Percentiles rank a stretch among this genome's conserved stretches.
Conservation (phyloP, 192 early-diverging fungal species). For the Backusella liffmaniae region DNA sequence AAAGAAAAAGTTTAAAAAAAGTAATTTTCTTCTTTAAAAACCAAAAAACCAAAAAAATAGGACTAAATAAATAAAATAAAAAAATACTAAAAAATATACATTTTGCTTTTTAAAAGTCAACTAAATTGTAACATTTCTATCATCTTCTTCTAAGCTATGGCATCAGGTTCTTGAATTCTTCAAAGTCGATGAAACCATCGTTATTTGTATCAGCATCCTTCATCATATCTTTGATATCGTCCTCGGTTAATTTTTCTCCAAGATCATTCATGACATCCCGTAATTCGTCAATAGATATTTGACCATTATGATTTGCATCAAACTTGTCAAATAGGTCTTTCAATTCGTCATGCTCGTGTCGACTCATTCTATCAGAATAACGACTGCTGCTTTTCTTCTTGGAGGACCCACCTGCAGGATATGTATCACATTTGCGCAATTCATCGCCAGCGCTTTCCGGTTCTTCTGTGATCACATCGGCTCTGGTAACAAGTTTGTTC, state of each 20-base stretch:
- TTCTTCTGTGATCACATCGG: background rate
- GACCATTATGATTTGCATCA: conserved; percentile 33
- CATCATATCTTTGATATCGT: conserved; percentile 37
- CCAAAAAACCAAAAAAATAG: background rate
- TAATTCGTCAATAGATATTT: conserved; percentile 27
- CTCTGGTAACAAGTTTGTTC: background rate
- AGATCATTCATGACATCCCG: conserved; percentile 25
- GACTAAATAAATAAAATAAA: background rate
- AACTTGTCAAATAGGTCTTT: conserved; percentile 27
- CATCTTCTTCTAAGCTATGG: background rate
- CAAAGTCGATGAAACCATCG: conserved; percentile 38
- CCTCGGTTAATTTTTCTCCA: conserved; percentile 15
- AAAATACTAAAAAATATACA: background rate
- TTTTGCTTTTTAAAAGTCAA: background rate
- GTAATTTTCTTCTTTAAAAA: background rate
- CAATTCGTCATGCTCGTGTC: conserved; percentile 22
- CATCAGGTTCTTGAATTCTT: conserved; percentile 35
- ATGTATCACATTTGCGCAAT: background rate
- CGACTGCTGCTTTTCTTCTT: background rate
- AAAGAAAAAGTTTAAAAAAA: background rate
- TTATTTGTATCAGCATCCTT: conserved; percentile 31
- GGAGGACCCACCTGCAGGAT: background rate
- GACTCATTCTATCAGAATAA: background rate
- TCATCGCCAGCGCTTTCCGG: background rate
- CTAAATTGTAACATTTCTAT: background rate